These are phyloP conservation scores for Paxillus rubicundulus DNA, from an alignment of 768 basidiomycete species.

Conservation along the genomic window DNA sequence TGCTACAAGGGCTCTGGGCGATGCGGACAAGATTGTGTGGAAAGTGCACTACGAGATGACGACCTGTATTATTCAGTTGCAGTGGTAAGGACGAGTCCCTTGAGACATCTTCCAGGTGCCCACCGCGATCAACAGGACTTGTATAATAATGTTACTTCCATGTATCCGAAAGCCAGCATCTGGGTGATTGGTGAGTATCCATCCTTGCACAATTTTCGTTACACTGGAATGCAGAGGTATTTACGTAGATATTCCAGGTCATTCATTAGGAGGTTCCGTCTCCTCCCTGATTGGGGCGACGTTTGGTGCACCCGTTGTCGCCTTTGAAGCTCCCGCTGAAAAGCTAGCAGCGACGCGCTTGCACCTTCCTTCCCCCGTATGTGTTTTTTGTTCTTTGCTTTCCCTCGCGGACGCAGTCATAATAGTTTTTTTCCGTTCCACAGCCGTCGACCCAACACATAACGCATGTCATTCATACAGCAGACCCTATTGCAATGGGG, in stretches of 20 bases:
- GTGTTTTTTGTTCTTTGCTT: constrained; percentile 17
- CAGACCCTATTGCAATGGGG: constrained; percentile 90
- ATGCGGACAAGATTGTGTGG: constrained; percentile 81
- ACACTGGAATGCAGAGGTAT: neutral
- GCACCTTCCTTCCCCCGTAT: constrained; percentile 83
- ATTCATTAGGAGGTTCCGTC: constrained; percentile 84
- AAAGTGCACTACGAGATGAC: constrained; percentile 73
- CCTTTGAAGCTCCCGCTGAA: constrained; percentile 85
- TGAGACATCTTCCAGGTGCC: neutral
- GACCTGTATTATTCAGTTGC: constrained; percentile 87
- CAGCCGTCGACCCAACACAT: constrained; percentile 73
- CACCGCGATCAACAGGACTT: constrained; percentile 56
- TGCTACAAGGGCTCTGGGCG: constrained; percentile 75
- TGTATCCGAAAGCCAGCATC: constrained; percentile 88
- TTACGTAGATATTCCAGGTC: constrained; percentile 34
- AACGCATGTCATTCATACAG: constrained; percentile 89
- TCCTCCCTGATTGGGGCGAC: constrained; percentile 83
- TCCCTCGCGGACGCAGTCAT: neutral
- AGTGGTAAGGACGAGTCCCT: constrained; percentile 50
- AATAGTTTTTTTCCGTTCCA: neutral
- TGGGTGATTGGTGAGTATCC: constrained; percentile 70
- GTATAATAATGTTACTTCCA: constrained; percentile 86
- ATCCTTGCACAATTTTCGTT: neutral
- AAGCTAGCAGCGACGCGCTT: constrained; percentile 67
- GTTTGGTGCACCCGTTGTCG: constrained; percentile 89